phyloP scores from a whole-genome alignment of 441 rosid species.

The Dalechampia spathulata region DNA sequence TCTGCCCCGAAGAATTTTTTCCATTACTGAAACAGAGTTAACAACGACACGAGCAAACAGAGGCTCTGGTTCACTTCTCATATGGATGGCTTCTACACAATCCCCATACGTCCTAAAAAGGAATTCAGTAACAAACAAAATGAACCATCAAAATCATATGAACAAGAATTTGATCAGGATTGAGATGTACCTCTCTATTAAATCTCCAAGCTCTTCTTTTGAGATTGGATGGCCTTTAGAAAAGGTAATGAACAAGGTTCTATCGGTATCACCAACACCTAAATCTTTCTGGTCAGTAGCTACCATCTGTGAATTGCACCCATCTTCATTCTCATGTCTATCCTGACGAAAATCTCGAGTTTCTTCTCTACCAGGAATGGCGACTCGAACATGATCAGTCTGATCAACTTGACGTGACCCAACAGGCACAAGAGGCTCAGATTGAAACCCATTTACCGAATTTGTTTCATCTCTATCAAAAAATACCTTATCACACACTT shows the following conservation, averaged over 20 bases:
- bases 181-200: conserved; percentile 15
- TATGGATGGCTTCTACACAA: conserved; percentile 15
- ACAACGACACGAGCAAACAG: conserved; percentile 17
- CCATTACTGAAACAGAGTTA: conserved; percentile 4
- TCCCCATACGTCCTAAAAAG: conserved; percentile 20
- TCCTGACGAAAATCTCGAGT: neutral
- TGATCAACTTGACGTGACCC: neutral
- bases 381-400: neutral
- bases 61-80: neutral
- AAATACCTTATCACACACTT: conserved; percentile 11
- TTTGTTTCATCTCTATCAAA: neutral
- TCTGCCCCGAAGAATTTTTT: conserved; percentile 11
- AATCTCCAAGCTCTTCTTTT: conserved; percentile 15
- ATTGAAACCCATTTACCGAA: neutral
- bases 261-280: neutral
- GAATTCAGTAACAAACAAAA: too few species aligned
- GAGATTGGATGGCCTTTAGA: conserved; percentile 21
- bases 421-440: neutral
- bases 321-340: too few species aligned
- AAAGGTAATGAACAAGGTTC: conserved; percentile 26
- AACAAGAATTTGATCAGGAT: neutral
- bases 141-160: neutral
- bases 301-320: too few species aligned
- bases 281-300: too few species aligned
- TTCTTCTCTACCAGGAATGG: too few species aligned